Conservation (phyloP, 192 early-diverging fungal genomes). For the Gaertneriomyces sp. region DNA sequence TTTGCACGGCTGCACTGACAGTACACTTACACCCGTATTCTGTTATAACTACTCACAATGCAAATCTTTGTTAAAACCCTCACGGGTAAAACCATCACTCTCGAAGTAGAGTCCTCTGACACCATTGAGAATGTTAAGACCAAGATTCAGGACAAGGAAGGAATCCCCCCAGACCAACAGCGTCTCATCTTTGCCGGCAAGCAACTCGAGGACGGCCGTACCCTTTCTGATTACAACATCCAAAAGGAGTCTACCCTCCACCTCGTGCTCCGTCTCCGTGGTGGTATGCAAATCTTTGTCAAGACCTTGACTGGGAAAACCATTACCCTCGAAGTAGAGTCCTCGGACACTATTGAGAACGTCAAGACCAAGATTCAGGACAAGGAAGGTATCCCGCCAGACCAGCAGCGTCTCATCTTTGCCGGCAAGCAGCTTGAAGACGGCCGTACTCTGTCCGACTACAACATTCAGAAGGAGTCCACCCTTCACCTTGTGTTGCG, state of each 20-base stretch:
- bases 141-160: conserved; percentile 80
- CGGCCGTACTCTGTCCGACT: conserved; percentile 67
- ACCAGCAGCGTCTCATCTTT: conserved; percentile 78
- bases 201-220: conserved; percentile 72
- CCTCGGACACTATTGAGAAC: conserved; percentile 74
- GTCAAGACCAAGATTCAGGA: conserved; percentile 80
- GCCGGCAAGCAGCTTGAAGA: conserved; percentile 77
- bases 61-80: conserved; percentile 77
- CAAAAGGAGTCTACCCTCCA: conserved; percentile 69
- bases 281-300: conserved; percentile 73
- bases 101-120: conserved; percentile 73
- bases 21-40: too few species aligned
- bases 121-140: conserved; percentile 77
- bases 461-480: conserved; percentile 73
- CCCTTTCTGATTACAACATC: conserved; percentile 66
- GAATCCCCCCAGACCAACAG: conserved; percentile 76
- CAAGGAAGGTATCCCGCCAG: conserved; percentile 74
- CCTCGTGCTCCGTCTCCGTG: conserved; percentile 67
- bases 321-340: conserved; percentile 72
- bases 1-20: too few species aligned
- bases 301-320: conserved; percentile 78
- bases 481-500: conserved; percentile 68
- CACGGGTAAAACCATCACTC: conserved; percentile 74
- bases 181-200: conserved; percentile 78
- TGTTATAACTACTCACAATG: conserved; percentile 35